Evolutionary conservation across 192 early-diverging fungal genomes (phyloP), one percentile per base, ranked within the genome.

Genomic region (Coemansia reversa): DNA sequence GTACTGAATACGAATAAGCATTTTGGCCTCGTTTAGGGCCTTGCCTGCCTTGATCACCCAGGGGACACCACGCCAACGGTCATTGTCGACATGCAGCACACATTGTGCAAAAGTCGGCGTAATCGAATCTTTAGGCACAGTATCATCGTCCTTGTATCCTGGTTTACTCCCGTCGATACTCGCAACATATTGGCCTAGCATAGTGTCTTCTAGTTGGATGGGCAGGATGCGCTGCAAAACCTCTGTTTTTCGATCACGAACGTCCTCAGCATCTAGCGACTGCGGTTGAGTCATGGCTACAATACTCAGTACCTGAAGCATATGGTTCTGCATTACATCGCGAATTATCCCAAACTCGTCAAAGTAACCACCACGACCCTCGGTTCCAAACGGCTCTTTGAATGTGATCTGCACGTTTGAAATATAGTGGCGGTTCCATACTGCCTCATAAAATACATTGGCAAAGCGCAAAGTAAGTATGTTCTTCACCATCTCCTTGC

Each of bases 401-500:
- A 98, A 96, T 2, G 94, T 97, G 76, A 98, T 96, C 81, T 98
- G 96, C 9, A 98, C 85, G 56, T 96, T 96, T 72, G 90, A 77
- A 54, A 98, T 94, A 79, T 88, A 85, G 33, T 85, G 79, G 45
- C 89, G 86, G 79, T 94, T 90, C 96, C 96, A 98, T 57, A 95
- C 84, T 4, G 92, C 86, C 25, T 93, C 92, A 72, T 96, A 94
- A 55, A 98, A 92, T 6, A 93, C 86, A 78, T 98, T 98, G 56
- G 92, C 93, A 72, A 98, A 97, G 28, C 96, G 87, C 56, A 98
- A 65, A 9, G 92, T 89, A 84, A 95, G 91, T 53, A 98, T 79
- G 74, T 96, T 96, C 82, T 98, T 98, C 68, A 98, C 95, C 96
- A 98, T 98, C 69, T 98, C 96, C 75, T 98, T 98, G 63, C 96